phyloP scores from a whole-genome alignment of 1,139 yeast genomes.

The Blastobotrys apis region DNA sequence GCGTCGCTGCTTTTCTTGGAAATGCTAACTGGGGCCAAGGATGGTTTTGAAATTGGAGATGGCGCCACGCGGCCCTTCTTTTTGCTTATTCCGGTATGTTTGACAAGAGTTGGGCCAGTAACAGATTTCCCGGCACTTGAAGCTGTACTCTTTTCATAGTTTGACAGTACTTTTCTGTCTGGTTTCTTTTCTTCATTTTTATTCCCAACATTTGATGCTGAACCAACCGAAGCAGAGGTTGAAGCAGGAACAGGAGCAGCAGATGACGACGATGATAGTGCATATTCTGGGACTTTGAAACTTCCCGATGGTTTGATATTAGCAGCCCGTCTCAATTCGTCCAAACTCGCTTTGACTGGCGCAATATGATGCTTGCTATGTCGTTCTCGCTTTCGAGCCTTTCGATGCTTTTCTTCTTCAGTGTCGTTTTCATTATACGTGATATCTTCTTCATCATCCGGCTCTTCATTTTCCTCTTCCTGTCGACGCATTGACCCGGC shows the following conservation, averaged over 20 bases:
- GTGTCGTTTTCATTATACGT: slow-evolving; percentile 3
- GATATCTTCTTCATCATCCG: slow-evolving; percentile 14
- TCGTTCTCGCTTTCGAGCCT: slow-evolving; percentile 3
- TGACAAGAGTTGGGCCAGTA: background rate
- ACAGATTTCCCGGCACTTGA: background rate
- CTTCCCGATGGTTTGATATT: slow-evolving; percentile 1
- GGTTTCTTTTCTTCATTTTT: background rate
- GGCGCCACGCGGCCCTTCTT: background rate
- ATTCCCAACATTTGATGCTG: background rate
- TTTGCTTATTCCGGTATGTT: background rate
- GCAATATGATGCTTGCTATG: slow-evolving; percentile 6
- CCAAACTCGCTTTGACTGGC: slow-evolving; percentile 5
- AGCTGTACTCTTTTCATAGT: background rate
- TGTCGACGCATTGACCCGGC: slow-evolving; percentile 2
- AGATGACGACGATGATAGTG: too few species aligned
- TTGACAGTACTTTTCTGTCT: background rate
- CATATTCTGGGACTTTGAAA: slow-evolving; percentile 1
- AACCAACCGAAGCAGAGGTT: too few species aligned
- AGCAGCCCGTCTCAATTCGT: slow-evolving; percentile 4
- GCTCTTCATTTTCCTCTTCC: slow-evolving; percentile 4
- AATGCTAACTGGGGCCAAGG: slow-evolving; percentile 5
- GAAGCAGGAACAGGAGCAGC: too few species aligned
- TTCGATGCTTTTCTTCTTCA: slow-evolving; percentile 1
- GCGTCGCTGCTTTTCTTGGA: too few species aligned
- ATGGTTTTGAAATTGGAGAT: slow-evolving; percentile 2